Percentiles rank a stretch among this genome's conserved stretches.
These are phyloP conservation scores for slime mould (Dictyostelium discoideum) DNA, from an alignment of 78 protist genomes.

Conservation along the genomic window DNA sequence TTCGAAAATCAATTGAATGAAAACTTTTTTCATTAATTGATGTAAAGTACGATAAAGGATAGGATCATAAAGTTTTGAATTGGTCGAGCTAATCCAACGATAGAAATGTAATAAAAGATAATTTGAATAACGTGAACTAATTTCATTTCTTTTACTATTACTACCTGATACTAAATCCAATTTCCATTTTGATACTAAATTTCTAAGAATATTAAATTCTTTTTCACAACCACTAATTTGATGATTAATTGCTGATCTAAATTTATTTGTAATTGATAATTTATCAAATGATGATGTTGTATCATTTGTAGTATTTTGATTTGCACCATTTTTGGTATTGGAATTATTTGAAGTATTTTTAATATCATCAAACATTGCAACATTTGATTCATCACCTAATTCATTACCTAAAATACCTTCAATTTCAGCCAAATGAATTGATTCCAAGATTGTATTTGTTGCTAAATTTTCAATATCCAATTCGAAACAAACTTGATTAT, in stretches of 20 bases:
- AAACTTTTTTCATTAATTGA: conserved; percentile 90
- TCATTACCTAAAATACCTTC: conserved; percentile 76
- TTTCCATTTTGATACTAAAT: conserved; percentile 85
- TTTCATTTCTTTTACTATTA: neutral
- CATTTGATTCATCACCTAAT: conserved; percentile 3
- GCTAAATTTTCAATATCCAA: conserved; percentile 78
- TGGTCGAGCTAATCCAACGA: conserved; percentile 90
- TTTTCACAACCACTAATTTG: conserved; percentile 64
- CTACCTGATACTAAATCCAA: conserved; percentile 50
- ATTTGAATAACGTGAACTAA: conserved; percentile 73
- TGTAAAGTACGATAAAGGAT: conserved; percentile 81
- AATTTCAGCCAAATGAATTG: conserved; percentile 58
- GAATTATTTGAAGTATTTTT: neutral
- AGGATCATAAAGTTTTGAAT: conserved; percentile 88
- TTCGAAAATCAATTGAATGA: conserved; percentile 82
- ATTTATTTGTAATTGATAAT: neutral
- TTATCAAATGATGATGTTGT: neutral
- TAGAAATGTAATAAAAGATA: conserved; percentile 86
- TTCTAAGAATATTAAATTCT: conserved; percentile 80
- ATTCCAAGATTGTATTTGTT: conserved; percentile 88
- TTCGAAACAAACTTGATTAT: conserved; percentile 89
- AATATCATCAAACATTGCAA: neutral
- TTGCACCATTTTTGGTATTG: neutral
- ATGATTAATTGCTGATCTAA: neutral
- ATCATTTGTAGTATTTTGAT: neutral